These are phyloP conservation scores for Malassezia brasiliensis DNA, from an alignment of 1,284 basidiomycete genomes.

Conservation along the genomic window DNA sequence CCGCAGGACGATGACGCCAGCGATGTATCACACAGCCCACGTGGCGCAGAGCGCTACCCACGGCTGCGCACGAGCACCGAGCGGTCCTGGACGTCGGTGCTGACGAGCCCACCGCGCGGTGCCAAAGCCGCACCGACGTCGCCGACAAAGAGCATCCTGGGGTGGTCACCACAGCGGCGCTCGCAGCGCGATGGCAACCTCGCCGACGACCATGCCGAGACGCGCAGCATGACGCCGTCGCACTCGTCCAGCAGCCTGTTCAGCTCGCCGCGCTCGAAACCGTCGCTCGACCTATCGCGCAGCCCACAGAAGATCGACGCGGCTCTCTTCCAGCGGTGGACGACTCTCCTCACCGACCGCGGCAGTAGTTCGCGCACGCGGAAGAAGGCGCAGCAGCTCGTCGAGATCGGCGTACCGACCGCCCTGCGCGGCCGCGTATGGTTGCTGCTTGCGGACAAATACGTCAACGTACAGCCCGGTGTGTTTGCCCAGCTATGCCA, in stretches of 20 bases:
- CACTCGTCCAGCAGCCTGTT: background rate
- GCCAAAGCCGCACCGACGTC: background rate
- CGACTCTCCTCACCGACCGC: constrained; percentile 9
- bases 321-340: constrained; percentile 51
- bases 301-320: constrained; percentile 57
- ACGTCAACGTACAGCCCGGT: constrained; percentile 29
- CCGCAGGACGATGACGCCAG: background rate
- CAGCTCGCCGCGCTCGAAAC: constrained; percentile 50
- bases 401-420: constrained; percentile 65
- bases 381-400: constrained; percentile 64
- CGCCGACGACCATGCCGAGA: background rate
- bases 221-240: background rate
- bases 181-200: background rate
- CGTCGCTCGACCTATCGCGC: constrained; percentile 58
- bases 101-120: background rate
- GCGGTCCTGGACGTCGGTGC: background rate
- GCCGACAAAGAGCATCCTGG: background rate
- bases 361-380: constrained; percentile 64
- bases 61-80: background rate
- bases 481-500: constrained; percentile 40
- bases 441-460: constrained; percentile 39
- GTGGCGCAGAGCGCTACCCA: background rate
- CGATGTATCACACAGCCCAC: too few species aligned
- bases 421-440: constrained; percentile 41
- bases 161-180: background rate